These are phyloP conservation scores for Blastocystis hominis DNA, from an alignment of 352 stramenopile genomes.

Conservation along the genomic window DNA sequence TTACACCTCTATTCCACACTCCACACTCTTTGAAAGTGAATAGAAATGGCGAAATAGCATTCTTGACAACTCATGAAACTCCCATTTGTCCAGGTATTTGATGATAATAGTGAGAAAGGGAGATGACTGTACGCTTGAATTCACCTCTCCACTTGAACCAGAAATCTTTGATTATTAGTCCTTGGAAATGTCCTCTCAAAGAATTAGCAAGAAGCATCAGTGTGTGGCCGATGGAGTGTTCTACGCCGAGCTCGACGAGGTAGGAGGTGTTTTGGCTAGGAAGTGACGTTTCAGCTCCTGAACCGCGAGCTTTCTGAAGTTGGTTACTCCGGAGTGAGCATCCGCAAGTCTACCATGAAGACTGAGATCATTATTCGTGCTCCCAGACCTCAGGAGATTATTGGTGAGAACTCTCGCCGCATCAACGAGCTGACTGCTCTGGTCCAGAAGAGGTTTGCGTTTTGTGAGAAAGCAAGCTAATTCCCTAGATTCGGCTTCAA, in stretches of 20 bases:
- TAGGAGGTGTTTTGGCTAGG: neutral
- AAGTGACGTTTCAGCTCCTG: neutral
- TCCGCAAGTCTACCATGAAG: constrained; percentile 92
- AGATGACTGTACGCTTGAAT: no score
- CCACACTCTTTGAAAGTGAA: no score
- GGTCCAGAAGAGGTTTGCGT: constrained; percentile 83
- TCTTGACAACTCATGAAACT: no score
- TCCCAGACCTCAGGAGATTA: constrained; percentile 93
- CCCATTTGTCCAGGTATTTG: no score
- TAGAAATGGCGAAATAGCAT: no score
- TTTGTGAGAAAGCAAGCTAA: neutral
- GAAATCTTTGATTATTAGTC: constrained; percentile 39
- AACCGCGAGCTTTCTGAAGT: constrained; percentile 4
- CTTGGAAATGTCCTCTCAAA: constrained; percentile 39
- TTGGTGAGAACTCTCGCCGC: constrained; percentile 96
- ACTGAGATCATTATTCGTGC: constrained; percentile 99
- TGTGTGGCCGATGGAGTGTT: constrained; percentile 99
- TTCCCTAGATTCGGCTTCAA: constrained; percentile 73
- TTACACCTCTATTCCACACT: no score
- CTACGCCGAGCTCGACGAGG: constrained; percentile 68
- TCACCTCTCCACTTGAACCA: neutral
- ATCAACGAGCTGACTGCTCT: constrained; percentile 97
- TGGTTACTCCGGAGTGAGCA: constrained; percentile 75
- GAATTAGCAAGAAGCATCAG: constrained; percentile 97
- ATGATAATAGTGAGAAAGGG: neutral